These are phyloP conservation scores for Karstenula rhodostoma DNA, from an alignment of 2,329 filamentous ascomycete genomes.

Conservation along the genomic window DNA sequence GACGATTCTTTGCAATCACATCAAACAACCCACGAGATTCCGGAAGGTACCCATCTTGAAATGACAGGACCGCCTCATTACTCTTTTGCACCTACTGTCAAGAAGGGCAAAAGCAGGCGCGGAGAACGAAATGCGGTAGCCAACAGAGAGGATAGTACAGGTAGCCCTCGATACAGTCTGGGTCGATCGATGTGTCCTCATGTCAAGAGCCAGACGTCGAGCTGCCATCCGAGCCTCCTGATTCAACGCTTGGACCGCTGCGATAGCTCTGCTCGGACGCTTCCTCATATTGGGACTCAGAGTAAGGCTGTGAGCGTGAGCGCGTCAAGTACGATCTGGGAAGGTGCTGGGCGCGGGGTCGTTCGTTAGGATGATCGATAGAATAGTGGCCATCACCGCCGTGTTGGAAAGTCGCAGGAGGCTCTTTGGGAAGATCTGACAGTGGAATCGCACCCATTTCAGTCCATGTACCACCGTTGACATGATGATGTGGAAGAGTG, in stretches of 20 bases:
- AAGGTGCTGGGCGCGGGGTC: constrained; percentile 30
- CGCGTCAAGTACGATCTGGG: constrained; percentile 18
- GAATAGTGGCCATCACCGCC: constrained; percentile 38
- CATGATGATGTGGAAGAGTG: constrained; percentile 14
- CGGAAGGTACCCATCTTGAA: background rate
- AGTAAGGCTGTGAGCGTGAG: constrained; percentile 15
- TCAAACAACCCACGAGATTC: constrained; percentile 2
- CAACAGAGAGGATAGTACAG: constrained; percentile 44
- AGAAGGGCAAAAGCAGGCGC: constrained; percentile 46
- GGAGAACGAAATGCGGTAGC: constrained; percentile 44
- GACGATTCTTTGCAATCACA: background rate
- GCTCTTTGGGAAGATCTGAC: constrained; percentile 25
- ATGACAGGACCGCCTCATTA: background rate
- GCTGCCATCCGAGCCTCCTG: constrained; percentile 33
- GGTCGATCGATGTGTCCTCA: constrained; percentile 35
- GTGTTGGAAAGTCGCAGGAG: constrained; percentile 29
- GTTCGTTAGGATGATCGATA: constrained; percentile 35
- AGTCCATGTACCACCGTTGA: background rate
- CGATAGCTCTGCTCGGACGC: constrained; percentile 34
- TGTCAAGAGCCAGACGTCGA: constrained; percentile 32
- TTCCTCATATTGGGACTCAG: constrained; percentile 27
- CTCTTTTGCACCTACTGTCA: constrained; percentile 9
- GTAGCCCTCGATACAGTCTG: constrained; percentile 33
- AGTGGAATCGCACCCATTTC: constrained; percentile 18
- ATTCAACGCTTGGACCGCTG: constrained; percentile 37